These are phyloP conservation scores for Tilletia indica DNA, from an alignment of 1,284 basidiomycete genomes.

Conservation along the genomic window DNA sequence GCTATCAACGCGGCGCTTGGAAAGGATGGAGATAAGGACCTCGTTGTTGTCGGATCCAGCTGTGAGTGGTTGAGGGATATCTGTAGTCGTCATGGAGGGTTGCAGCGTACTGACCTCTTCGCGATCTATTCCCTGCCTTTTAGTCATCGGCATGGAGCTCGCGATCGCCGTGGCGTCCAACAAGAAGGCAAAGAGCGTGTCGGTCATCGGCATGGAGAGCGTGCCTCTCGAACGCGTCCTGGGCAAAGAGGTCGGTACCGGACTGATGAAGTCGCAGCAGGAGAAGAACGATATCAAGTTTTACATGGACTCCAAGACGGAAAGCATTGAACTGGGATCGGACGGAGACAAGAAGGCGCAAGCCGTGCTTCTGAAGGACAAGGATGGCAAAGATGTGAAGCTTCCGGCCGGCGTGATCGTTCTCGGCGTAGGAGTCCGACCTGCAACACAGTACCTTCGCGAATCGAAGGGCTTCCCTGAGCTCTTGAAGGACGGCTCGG, in stretches of 20 bases:
- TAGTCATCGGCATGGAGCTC: slow-evolving; percentile 91
- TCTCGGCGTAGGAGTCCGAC: slow-evolving; percentile 84
- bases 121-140: slow-evolving; percentile 43
- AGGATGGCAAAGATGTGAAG: slow-evolving; percentile 61
- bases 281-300: slow-evolving; percentile 80
- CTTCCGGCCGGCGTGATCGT: slow-evolving; percentile 77
- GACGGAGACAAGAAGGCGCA: slow-evolving; percentile 44
- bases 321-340: slow-evolving; percentile 63
- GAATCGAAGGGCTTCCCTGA: slow-evolving; percentile 63
- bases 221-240: slow-evolving; percentile 79
- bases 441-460: slow-evolving; percentile 79
- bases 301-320: slow-evolving; percentile 71
- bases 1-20: slow-evolving; percentile 69
- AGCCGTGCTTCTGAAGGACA: slow-evolving; percentile 66
- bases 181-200: slow-evolving; percentile 69
- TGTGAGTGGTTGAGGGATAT: not conserved
- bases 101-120: not conserved
- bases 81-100: not conserved
- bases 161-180: slow-evolving; percentile 67
- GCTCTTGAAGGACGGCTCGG: slow-evolving; percentile 61
- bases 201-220: slow-evolving; percentile 81
- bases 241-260: slow-evolving; percentile 76
- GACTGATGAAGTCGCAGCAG: slow-evolving; percentile 66
- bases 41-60: slow-evolving; percentile 77
- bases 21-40: slow-evolving; percentile 61